phyloP scores from a whole-genome alignment of 2,329 filamentous ascomycete genomes.

The Lachnellula arida region DNA sequence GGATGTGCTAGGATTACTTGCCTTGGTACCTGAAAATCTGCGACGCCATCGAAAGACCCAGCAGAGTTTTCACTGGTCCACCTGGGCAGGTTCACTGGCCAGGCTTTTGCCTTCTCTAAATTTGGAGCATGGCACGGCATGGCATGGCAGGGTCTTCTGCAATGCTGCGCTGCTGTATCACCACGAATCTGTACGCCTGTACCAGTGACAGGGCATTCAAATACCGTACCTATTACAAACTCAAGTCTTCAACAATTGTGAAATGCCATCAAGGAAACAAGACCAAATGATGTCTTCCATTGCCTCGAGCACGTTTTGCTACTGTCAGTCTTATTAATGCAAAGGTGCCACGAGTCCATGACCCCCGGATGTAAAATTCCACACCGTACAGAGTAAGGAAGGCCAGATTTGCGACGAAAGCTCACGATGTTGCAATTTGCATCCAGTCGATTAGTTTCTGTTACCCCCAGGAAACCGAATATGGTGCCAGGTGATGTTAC shows the following conservation, averaged over 20 bases:
- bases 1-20: neutral
- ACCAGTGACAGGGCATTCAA: neutral
- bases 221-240: too few relatives aligned
- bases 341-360: neutral
- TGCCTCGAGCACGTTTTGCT: constrained; percentile 20
- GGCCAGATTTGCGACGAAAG: constrained; percentile 14
- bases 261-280: neutral
- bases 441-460: constrained; percentile 12
- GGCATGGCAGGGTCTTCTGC: neutral
- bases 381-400: constrained; percentile 2
- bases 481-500: neutral
- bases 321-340: neutral
- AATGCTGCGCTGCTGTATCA: neutral
- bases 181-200: neutral
- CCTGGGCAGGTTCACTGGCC: neutral
- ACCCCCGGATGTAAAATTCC: constrained; percentile 2
- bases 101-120: neutral
- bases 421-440: constrained; percentile 6
- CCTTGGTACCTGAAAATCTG: constrained; percentile 17
- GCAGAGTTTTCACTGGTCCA: constrained; percentile 16
- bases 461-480: constrained; percentile 5
- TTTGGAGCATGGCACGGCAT: neutral
- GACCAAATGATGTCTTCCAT: constrained; percentile 18
- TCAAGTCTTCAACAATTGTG: neutral
- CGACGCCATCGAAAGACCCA: neutral